Base-by-base conservation (phyloP, 306 rosid species). In the Cucurbita pepo region DNA sequence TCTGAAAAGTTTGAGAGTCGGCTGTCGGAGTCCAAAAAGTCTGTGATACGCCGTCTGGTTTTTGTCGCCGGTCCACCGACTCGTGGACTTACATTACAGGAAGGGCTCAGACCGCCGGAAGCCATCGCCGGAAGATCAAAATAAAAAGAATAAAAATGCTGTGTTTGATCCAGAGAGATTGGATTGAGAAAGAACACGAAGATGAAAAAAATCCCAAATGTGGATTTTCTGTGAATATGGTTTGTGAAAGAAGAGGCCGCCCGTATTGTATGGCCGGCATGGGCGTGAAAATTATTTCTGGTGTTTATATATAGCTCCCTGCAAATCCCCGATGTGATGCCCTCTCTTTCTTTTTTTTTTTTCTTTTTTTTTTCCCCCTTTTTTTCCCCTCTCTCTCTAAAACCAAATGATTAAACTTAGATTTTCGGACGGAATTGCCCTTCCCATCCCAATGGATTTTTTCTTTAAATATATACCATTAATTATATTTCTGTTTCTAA, bases 11-110 rank as follows among this genome's bases (percentile, higher is more conserved):
- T 77, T 0, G 84, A 70, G 16, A 67, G 43, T 8, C 56, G 60
- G 5, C 61, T 78, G 36, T 85, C 92, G 21, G 81, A 45, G 77
- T 79, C 86, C 15, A 22, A 47, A n/a, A 54, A 58, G 84, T 88
- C 96, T 0, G 88, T 66, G 37, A 78, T 75, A 3, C 78, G 78
- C 14, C 85, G 56, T 64, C 85, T 63, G 34, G 83, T 80, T 5
- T 62, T 80, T 22, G 76, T 76, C 15, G 78, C 56, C 10, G 78
- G 72, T 3, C 78, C 78, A 59, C 65, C 25, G 81, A 50, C 76
- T 57, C 14, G 56, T 4, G 80, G 71, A 22, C 75, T 66, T 0
- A 9, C 76, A 21, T 73, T 73, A 53, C 69, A 10, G 21, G 80
- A 44, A 71, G 30, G 56, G 71, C 8, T 66, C n/a, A 51, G 64